These are phyloP conservation scores for Spergularia marina DNA, from an alignment of 148 eudicot species.

Conservation along the genomic window DNA sequence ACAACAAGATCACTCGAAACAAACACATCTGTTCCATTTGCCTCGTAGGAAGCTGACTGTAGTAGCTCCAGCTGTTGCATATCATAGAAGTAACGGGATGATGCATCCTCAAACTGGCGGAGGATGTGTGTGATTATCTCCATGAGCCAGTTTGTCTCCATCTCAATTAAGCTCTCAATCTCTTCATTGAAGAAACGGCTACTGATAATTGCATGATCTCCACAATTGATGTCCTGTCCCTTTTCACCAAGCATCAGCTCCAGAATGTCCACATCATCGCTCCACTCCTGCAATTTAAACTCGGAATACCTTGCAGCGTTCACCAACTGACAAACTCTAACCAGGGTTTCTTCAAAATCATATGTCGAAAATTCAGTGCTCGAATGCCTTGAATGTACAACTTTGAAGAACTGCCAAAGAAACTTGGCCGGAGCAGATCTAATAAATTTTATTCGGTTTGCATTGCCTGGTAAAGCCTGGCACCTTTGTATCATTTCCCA, in stretches of 20 bases:
- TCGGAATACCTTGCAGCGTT: constrained; percentile 47
- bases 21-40: constrained; percentile 2
- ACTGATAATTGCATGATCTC: constrained; percentile 10
- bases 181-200: constrained; percentile 44
- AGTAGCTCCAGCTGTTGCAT: constrained; percentile 23
- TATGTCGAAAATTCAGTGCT: constrained; percentile 22
- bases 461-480: constrained; percentile 40
- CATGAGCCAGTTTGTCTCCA: constrained; percentile 45
- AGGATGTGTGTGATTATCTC: constrained; percentile 44
- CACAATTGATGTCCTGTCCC: constrained; percentile 7
- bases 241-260: constrained; percentile 45
- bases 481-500: constrained; percentile 50
- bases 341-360: constrained; percentile 29
- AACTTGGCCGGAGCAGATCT: constrained; percentile 35
- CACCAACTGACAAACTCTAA: constrained; percentile 37
- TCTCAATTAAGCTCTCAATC: constrained; percentile 40
- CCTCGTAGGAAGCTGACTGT: constrained; percentile 2
- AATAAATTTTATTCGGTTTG: constrained; percentile 36
- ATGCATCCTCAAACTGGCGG: constrained; percentile 34
- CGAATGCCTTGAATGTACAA: constrained; percentile 32
- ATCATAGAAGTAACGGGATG: constrained; percentile 32
- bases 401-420: constrained; percentile 39
- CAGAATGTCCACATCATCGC: constrained; percentile 43
- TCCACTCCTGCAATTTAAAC: constrained; percentile 45
- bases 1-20: constrained; percentile 39